phyloP scores from a whole-genome alignment of 331 rosid genomes.

The Quercus lobata region DNA sequence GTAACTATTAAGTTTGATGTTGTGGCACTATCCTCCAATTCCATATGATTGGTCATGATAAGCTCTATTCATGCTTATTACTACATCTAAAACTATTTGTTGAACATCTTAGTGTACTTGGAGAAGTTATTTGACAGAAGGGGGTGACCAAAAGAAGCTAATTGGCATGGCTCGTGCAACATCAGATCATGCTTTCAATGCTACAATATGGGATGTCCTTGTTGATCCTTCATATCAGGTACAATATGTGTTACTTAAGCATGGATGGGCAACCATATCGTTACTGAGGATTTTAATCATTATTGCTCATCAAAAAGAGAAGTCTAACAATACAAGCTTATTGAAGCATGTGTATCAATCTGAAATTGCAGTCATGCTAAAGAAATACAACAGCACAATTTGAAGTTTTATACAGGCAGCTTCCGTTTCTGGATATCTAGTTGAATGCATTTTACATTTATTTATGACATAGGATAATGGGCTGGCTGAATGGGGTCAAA shows the following conservation, averaged over 20 bases:
- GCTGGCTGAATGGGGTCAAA: neutral
- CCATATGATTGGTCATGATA: slow-evolving; percentile 14
- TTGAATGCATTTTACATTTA: neutral
- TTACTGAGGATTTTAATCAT: neutral
- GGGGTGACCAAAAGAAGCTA: slow-evolving; percentile 63
- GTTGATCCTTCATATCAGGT: slow-evolving; percentile 95
- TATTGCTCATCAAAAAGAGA: neutral
- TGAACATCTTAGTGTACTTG: slow-evolving; percentile 93
- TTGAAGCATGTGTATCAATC: neutral
- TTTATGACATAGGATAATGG: neutral
- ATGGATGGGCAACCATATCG: slow-evolving; percentile 2
- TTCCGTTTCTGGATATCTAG: neutral
- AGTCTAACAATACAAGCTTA: neutral
- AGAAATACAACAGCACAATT: neutral
- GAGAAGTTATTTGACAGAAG: slow-evolving; percentile 98
- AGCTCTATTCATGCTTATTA: slow-evolving; percentile 29
- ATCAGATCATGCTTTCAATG: slow-evolving; percentile 97
- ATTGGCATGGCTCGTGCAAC: slow-evolving; percentile 99
- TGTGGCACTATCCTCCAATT: slow-evolving; percentile 21
- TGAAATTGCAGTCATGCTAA: neutral
- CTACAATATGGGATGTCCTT: slow-evolving; percentile 98
- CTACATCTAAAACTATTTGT: slow-evolving; percentile 56
- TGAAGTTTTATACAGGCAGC: neutral
- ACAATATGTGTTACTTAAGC: slow-evolving; percentile 17
- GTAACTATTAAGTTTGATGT: slow-evolving; percentile 41